These are phyloP conservation scores for Colletotrichum sp. DNA, from an alignment of 2,329 filamentous ascomycete genomes.

Conservation along the genomic window DNA sequence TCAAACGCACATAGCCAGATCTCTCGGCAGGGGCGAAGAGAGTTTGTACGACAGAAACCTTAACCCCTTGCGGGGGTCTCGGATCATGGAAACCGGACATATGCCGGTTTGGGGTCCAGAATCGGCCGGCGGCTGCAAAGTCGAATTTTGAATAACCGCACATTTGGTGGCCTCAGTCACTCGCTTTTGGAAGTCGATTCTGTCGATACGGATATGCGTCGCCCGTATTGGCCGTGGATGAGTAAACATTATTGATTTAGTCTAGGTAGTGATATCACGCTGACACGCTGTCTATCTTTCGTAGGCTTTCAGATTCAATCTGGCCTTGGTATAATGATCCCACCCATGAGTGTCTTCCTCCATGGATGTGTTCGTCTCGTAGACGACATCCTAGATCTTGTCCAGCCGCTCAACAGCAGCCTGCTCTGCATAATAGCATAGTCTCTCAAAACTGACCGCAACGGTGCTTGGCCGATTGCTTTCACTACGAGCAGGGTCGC, in stretches of 20 bases:
- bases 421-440: too few relatives aligned
- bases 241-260: not conserved
- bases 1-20: not conserved
- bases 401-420: not conserved
- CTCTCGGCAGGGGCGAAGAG: not conserved
- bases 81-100: not conserved
- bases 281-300: not conserved
- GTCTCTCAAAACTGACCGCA: too few relatives aligned
- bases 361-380: not conserved
- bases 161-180: not conserved
- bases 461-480: not conserved
- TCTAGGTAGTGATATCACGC: not conserved
- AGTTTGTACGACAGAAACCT: not conserved
- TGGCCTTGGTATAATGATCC: not conserved
- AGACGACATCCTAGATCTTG: rapidly evolving
- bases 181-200: not conserved
- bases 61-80: not conserved
- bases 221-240: not conserved
- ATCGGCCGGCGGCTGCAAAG: not conserved
- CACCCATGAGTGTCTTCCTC: not conserved
- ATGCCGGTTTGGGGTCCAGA: not conserved
- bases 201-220: too few relatives aligned
- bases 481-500: not conserved
- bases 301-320: not conserved
- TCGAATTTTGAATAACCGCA: not conserved